A percentile compares a stretch with the other conserved stretches of the same genome.
Evolutionary conservation across 345 rosid genomes (phyloP).

Genomic region (Toxicodendron radicans): DNA sequence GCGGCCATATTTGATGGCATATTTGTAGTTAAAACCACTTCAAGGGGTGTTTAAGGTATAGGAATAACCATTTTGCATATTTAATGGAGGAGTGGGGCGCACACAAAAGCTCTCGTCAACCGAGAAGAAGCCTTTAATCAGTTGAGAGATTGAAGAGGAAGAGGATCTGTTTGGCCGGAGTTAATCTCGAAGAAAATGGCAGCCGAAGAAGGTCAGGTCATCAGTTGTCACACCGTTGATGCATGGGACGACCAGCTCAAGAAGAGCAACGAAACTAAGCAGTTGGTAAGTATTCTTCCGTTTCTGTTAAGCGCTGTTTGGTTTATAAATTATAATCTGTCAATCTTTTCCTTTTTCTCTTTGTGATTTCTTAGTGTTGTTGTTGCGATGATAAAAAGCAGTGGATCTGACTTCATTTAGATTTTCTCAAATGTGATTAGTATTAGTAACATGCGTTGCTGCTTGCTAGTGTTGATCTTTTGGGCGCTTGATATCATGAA

Average conservation of each 20-base stretch:
- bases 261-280: constrained; percentile 54
- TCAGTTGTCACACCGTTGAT: constrained; percentile 65
- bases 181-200: constrained; percentile 11
- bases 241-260: constrained; percentile 62
- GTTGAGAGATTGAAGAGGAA: too few relatives aligned
- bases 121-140: not conserved
- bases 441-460: too few relatives aligned
- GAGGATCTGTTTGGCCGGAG: not conserved
- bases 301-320: not conserved
- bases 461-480: not conserved
- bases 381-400: not conserved
- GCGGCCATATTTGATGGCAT: constrained; percentile 13
- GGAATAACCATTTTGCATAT: not conserved
- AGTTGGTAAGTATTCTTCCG: constrained; percentile 45
- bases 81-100: constrained; percentile 7
- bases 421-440: constrained; percentile 1
- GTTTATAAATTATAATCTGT: too few relatives aligned
- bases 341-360: too few relatives aligned
- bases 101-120: not conserved
- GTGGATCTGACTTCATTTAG: not conserved
- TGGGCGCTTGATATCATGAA: too few relatives aligned
- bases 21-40: constrained; percentile 15
- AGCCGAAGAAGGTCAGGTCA: constrained; percentile 73
- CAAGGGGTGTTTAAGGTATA: not conserved
- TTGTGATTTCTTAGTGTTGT: not conserved